Evolutionary conservation across 306 rosid genomes (phyloP), one percentile per base, ranked within the genome.

Genomic region (Trifolium fragiferum): DNA sequence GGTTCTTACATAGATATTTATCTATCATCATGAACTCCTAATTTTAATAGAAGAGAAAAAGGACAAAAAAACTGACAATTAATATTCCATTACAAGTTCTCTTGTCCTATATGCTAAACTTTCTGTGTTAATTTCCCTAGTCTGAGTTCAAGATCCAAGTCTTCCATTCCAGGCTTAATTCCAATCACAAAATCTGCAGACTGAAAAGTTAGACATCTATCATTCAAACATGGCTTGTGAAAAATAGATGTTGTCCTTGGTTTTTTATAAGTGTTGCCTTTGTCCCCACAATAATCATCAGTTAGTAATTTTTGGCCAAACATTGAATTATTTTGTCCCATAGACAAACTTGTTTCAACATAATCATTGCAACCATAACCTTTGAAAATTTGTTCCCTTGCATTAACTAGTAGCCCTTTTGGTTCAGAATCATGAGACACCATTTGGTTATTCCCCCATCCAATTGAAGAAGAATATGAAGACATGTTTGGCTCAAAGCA

Each of bases 121-220:
- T 86, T 77, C 73, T 84, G 84, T 44, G 84, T 80, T 46, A 57
- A 23, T 57, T 81, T 82, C 58, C 98, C 98, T 32, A 92, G 88
- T 88, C 93, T 84, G 82, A 92, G 98, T 86, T 92, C 98, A 80
- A 92, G 98, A 86, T 92, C 98, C 82, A 92, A 81, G 75, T 87
- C 93, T 75, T 87, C 93, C 80, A 70, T 76, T 73, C 74, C 80
- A 47, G 80, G 79, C 68, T 53, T 75, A 55, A 68, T 68, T 73
- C 75, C 86, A 72, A 38, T 72, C 41, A 78, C 69, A 3, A 67
- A 83, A 65, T 80, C 88, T 33, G 87, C 82, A 55, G 89, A 78
- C 33, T 76, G 82, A 23, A 87, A 79, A 84, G 49, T 55, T 65
- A 49, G 16, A 44, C 35, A 14, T 67, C 75, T 79, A 55, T 72